phyloP scores from a whole-genome alignment of 2,329 filamentous ascomycete genomes.

The Trichoderma aggressivum region DNA sequence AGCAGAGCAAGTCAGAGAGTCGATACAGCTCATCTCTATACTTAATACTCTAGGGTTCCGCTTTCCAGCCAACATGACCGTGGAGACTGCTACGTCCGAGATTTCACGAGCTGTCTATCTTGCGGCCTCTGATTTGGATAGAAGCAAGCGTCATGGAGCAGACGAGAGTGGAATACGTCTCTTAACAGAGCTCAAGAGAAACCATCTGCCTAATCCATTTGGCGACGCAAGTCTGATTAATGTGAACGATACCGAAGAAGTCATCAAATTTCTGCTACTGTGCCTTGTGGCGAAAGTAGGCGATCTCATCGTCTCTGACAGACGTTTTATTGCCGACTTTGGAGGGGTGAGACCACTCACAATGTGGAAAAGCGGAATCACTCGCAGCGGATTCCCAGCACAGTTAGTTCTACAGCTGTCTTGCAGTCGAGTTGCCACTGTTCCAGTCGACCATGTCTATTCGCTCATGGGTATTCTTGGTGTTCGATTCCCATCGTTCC shows the following conservation, averaged over 20 bases:
- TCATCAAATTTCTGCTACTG: not conserved
- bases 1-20: not conserved
- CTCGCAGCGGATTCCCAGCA: not conserved
- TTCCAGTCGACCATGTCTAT: not conserved
- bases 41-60: not conserved
- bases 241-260: not conserved
- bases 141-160: not conserved
- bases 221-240: not conserved
- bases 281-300: not conserved
- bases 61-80: not conserved
- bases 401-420: not conserved
- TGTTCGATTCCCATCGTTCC: conserved; percentile 12
- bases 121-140: not conserved
- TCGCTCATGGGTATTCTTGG: conserved; percentile 14
- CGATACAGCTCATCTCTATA: not conserved
- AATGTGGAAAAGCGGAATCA: not conserved
- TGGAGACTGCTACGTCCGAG: not conserved
- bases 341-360: not conserved
- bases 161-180: not conserved
- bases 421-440: not conserved
- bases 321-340: not conserved
- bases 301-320: not conserved
- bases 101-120: not conserved
- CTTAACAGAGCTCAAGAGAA: not conserved
- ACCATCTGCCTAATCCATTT: not conserved